phyloP scores from a whole-genome alignment of 1,139 yeast species.

The Maudiozyma humilis region DNA sequence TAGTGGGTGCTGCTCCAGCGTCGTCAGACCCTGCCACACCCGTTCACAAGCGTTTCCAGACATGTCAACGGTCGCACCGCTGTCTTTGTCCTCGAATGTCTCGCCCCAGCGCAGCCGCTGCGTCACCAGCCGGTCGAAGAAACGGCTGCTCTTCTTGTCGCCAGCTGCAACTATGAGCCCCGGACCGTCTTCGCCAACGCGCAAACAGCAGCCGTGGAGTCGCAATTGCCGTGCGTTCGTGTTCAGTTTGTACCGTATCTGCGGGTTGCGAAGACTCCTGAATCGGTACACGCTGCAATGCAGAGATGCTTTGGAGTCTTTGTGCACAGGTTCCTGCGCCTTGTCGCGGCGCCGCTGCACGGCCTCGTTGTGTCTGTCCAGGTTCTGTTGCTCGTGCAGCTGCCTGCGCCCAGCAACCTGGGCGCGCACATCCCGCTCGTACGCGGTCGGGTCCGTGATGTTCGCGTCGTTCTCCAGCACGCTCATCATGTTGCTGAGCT shows the following conservation, averaged over 20 bases:
- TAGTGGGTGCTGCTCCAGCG: slow-evolving; percentile 18
- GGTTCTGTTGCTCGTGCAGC: slow-evolving; percentile 57
- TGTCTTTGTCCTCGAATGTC: slow-evolving; percentile 29
- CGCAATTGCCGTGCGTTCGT: slow-evolving; percentile 68
- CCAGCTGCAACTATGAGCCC: slow-evolving; percentile 69
- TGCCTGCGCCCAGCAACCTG: slow-evolving; percentile 59
- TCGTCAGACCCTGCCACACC: slow-evolving; percentile 71
- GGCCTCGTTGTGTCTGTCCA: slow-evolving; percentile 38
- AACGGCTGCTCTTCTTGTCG: slow-evolving; percentile 48
- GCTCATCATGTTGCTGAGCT: slow-evolving; percentile 71
- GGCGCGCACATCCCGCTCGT: slow-evolving; percentile 61
- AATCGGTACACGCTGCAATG: slow-evolving; percentile 56
- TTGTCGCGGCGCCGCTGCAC: slow-evolving; percentile 7
- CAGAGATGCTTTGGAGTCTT: background rate
- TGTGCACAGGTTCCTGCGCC: too few species aligned
- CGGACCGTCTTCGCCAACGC: slow-evolving; percentile 37
- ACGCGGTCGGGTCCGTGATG: slow-evolving; percentile 81
- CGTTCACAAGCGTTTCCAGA: slow-evolving; percentile 43
- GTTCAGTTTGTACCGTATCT: slow-evolving; percentile 65
- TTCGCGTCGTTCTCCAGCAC: slow-evolving; percentile 74
- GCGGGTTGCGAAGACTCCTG: slow-evolving; percentile 48
- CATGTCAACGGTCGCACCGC: slow-evolving; percentile 34
- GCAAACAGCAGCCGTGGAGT: slow-evolving; percentile 51
- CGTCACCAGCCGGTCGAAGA: slow-evolving; percentile 54
- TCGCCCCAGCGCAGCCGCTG: slow-evolving; percentile 67